Evolutionary conservation across 2,329 filamentous ascomycete species (phyloP), one percentile per base, ranked within the genome.

Genomic region (Colletotrichum chlorophyti): DNA sequence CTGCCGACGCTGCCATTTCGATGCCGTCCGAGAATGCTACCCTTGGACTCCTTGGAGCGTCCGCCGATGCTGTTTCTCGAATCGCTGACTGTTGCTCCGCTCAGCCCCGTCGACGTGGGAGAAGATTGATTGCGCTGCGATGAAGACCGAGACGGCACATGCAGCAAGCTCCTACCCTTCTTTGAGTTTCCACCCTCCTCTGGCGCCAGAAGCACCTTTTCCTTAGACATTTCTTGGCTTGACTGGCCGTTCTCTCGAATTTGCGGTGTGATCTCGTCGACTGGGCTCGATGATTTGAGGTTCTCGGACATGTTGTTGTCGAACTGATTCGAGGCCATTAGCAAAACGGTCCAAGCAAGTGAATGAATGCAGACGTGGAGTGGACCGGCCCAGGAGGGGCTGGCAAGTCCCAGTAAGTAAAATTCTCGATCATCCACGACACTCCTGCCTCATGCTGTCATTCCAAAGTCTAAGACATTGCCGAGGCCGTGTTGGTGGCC

Each of bases 1-100:
- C 86, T 91, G 65, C 84, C 85, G 61, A 84, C 81, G 74, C 87
- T 91, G 66, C 85, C 85, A 75, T 89, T 89, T 68, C 85, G 80
- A 67, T 83, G 82, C 64, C 83, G 79, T 62, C 82, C 86, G 53
- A 85, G 74, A 66, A 88, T 85, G 74, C 87, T 90, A 64, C 80
- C 77, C 74, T 82, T 86, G 60, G 85, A 88, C 65, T 84, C 85
- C 72, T 85, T 89, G 45, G 88, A 90, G 64, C 82, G 80, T 58
- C 82, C 82, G 65, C 83, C 82, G 65, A 87, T 84, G 69, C 84
- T 89, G 66, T 85, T 86, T 70, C 82, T 77, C 53, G 82, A 76
- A 65, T 87, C 84, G 72, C 77, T 82, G 53, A 80, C 81, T 49
- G 84, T 86, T 42, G 78, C 81, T 66, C 84, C 85, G 72, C 83